Evolutionary conservation across 75 land plant species (phyloP), one percentile per base, ranked within the genome.

Genomic region (Pinus tabuliformis): DNA sequence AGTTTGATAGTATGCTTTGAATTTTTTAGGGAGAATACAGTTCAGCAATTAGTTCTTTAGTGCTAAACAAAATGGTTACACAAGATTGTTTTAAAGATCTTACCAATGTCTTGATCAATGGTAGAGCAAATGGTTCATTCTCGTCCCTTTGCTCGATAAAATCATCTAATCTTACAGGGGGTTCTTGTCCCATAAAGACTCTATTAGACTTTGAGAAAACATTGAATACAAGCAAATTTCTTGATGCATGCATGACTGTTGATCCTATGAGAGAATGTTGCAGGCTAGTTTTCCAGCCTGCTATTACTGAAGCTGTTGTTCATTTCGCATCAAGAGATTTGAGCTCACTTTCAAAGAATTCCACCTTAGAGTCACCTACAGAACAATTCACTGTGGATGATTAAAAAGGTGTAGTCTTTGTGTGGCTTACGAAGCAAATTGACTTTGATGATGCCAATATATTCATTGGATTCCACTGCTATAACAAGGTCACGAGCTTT

Each of bases 131-230:
- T 63, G 85, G 75, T 61, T 85, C 86, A 18, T 63, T 96, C 26
- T 58, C 88, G 59, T 49, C 78, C 21, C 77, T 97, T 58, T 97
- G 99, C 84, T 86, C 91, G 20, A 76, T 85, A 8, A 84, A 88
- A 39, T 75, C 99, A 62, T 82, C 81, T 39, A 91, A 90, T 83
- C 88, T 97, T 18, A 94, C 98, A 36, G 92, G 88, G 68, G 95
- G 91, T 56, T 87, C 85, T n/a, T 97, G 98, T 76, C 98, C 99
- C 12, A 90, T 97, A 57, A 90, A 86, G 39, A 87, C 79, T 78
- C 75, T 85, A 42, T 18, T 52, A 5, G 77, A 83, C 15, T 89
- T 97, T 83, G 91, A 94, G 75, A 82, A 83, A 74, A 73, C 75
- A 24, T 92, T 94, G 20, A 94, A 94, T 74, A 89, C 30, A 30